Evolutionary conservation across 2,329 filamentous ascomycete species (phyloP), one percentile per base, ranked within the genome.

Genomic region (Aureobasidium sp.): DNA sequence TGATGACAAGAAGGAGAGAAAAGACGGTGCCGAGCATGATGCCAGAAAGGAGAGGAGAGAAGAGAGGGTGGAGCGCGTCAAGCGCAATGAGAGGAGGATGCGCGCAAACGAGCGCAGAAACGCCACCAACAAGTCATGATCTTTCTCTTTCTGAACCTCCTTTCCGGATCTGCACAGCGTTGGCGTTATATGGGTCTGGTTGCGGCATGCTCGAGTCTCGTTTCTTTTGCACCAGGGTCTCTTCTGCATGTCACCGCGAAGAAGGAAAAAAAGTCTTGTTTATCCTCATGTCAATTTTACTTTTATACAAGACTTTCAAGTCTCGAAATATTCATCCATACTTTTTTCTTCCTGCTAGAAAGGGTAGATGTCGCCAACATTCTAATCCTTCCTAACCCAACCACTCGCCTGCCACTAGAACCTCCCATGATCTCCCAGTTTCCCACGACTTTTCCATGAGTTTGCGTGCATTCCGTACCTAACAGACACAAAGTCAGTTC

Each of bases 391-490:
- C 25, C 22, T 66, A 85, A 24, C 83, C 84, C 62, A 88, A 81
- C 62, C 86, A 87, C 66, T 86, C 84, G 24, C 79, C 80, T 57
- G 76, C 75, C 6, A 83, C 78, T 54, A 88, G 68, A 29, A 77
- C 79, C 68, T 87, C 84, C 85, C 85, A 88, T 27, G 81, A 77
- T 63, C 75, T 76, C 25, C 78, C 79, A n/a, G 78, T 83, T 57
- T 80, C 74, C 85, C 85, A 89, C 7, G 84, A 81, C 59, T 72
- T 75, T 68, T 86, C 76, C 80, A 90, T 85, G 37, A 89, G 66
- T 41, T 68, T 72, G 54, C 81, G 75, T 37, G 85, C 84, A 59
- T 77, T 75, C 54, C 76, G 73, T 16, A 83, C 75, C 78, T 81
- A 54, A 35, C 12, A 1, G 19, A 4, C 4, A 35, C 34, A 17